Evolutionary conservation across 352 stramenopile genomes (phyloP).

Genomic region (Ochromonadaceae sp.): DNA sequence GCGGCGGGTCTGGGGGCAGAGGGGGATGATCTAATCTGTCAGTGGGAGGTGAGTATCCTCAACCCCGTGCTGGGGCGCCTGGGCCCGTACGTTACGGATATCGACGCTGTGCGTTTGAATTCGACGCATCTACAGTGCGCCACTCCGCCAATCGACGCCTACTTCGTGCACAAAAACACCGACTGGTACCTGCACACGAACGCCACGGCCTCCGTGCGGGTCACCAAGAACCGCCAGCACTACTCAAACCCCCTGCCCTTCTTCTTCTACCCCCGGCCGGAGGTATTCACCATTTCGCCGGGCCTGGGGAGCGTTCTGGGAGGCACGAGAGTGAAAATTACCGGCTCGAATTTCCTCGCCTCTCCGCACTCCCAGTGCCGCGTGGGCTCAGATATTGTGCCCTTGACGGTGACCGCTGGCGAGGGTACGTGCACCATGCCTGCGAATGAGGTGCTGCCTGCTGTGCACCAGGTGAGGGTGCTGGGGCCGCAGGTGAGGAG

Average conservation of each 20-base stretch:
- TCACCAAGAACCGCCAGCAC: conserved; percentile 10
- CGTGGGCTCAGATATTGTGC: not conserved
- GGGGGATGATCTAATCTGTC: not conserved
- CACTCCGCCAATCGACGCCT: not conserved
- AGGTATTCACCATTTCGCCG: not conserved
- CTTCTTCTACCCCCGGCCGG: not conserved
- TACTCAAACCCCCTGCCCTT: not conserved
- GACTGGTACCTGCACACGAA: not conserved
- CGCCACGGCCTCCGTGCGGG: not conserved
- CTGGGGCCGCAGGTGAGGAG: not conserved
- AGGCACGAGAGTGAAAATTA: not conserved
- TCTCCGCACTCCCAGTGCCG: not conserved
- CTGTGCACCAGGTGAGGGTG: not conserved
- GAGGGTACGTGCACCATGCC: not conserved
- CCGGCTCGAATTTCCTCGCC: conserved; percentile 8
- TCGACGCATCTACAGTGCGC: not conserved
- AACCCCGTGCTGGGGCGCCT: not conserved
- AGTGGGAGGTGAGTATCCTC: not conserved
- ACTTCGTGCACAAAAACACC: not conserved
- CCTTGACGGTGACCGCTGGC: not conserved
- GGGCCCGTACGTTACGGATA: not conserved
- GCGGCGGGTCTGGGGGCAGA: not conserved
- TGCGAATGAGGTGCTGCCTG: not conserved
- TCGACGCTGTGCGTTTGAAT: not conserved
- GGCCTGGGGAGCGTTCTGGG: not conserved